These are phyloP conservation scores for Apiospora arundinis DNA, from an alignment of 2,329 filamentous ascomycete species.

Conservation along the genomic window DNA sequence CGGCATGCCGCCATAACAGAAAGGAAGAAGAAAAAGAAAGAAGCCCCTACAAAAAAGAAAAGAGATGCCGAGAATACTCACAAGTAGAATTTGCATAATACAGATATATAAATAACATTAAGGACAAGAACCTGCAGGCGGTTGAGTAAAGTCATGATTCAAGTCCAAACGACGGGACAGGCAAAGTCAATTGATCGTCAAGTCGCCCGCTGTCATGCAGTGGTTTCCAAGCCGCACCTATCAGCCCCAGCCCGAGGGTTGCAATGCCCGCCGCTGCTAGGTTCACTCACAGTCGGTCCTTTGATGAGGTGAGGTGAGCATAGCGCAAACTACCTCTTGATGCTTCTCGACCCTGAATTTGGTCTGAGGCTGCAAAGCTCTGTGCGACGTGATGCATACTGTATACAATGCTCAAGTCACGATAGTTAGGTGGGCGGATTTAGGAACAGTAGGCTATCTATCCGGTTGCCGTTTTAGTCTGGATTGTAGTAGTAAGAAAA, in stretches of 20 bases:
- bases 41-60: not conserved
- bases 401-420: not conserved
- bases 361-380: not conserved
- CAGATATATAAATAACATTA: not conserved
- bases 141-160: not conserved
- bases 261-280: not conserved
- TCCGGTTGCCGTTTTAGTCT: not conserved
- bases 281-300: not conserved
- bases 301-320: not conserved
- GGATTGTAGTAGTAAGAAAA: not conserved
- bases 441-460: no score
- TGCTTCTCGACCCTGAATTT: not conserved
- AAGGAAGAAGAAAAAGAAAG: not conserved
- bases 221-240: constrained; percentile 1
- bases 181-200: constrained; percentile 4
- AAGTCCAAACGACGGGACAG: not conserved
- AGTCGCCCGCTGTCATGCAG: not conserved
- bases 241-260: not conserved
- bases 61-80: not conserved
- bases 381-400: not conserved
- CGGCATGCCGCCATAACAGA: not conserved
- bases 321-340: not conserved
- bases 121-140: constrained; percentile 4
- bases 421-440: not conserved
- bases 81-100: no score